These are phyloP conservation scores for Podochytrium sp. DNA, from an alignment of 192 early-diverging fungal genomes.

Conservation along the genomic window DNA sequence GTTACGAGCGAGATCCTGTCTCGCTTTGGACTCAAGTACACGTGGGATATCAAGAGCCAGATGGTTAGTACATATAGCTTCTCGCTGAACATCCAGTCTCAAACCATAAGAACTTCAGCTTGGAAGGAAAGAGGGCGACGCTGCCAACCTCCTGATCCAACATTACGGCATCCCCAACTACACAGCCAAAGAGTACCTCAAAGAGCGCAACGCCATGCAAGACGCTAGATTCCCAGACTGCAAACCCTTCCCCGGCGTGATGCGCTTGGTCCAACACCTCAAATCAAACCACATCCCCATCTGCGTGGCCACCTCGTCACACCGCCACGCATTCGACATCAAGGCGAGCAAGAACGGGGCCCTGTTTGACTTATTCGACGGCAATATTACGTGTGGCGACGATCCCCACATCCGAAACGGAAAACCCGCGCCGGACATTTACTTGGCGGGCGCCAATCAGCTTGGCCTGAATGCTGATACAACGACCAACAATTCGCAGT, in stretches of 20 bases:
- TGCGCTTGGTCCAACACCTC: conserved; percentile 71
- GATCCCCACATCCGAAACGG: conserved; percentile 75
- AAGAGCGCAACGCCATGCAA: conserved; percentile 51
- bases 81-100: too few relatives aligned
- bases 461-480: conserved; percentile 43
- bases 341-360: conserved; percentile 73
- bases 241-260: conserved; percentile 61
- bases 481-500: conserved; percentile 28
- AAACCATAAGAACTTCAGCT: too few relatives aligned
- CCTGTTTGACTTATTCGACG: conserved; percentile 80
- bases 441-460: conserved; percentile 70
- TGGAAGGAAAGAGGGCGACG: conserved; percentile 3
- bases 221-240: conserved; percentile 63
- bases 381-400: conserved; percentile 80
- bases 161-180: conserved; percentile 74
- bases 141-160: conserved; percentile 65
- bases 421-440: conserved; percentile 93
- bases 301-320: conserved; percentile 75
- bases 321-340: conserved; percentile 67
- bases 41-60: conserved; percentile 44
- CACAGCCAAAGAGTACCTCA: conserved; percentile 80
- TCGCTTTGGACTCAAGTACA: conserved; percentile 61
- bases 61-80: too few relatives aligned
- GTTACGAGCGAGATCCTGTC: conserved; percentile 80
- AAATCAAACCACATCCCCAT: conserved; percentile 77